Evolutionary conservation across 345 rosid genomes (phyloP), one percentile per base, ranked within the genome.

Genomic region (Nephelium lappaceum): DNA sequence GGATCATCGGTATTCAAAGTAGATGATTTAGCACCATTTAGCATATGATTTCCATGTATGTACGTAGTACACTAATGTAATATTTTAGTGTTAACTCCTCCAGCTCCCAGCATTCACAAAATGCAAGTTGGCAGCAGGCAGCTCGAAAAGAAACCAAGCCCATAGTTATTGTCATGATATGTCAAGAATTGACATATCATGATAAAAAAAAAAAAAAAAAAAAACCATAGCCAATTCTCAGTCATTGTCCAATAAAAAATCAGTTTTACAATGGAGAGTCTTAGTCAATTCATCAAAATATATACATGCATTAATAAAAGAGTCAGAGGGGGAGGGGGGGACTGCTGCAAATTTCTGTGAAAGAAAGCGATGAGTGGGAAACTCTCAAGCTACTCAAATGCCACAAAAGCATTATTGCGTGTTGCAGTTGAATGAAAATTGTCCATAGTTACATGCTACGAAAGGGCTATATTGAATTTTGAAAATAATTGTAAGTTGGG

Each of bases 91-190:
- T n/a, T n/a, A n/a, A n/a, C 61, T 51, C 23, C 21, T 38, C 6
- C 55, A 49, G 2, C 24, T 15, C 38, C 39, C 82, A 21, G 10
- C 63, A 18, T 80, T 91, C 89, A 89, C 66, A 77, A 76, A 49
- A 80, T 83, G 82, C 90, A 84, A 64, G 86, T 79, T 11, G 99
- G 97, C 82, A 86, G 42, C 87, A 89, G 84, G 87, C 99, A 96
- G 88, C 95, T 88, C 43, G 95, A 77, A 81, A 94, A 87, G 86
- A 93, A 85, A 36, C 97, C 90, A 77, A 92, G 78, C 49, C 89
- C 91, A n/a, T n/a, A n/a, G n/a, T n/a, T n/a, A n/a, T n/a, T n/a
- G n/a, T n/a, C n/a, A n/a, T n/a, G n/a, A n/a, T n/a, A n/a, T n/a
- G n/a, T n/a, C 4, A 64, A 62, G 15, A 62, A 24, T 15, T 23